Base-by-base conservation (phyloP, 2,329 filamentous ascomycete genomes). In the Hawksworthiomyces lignivorus region DNA sequence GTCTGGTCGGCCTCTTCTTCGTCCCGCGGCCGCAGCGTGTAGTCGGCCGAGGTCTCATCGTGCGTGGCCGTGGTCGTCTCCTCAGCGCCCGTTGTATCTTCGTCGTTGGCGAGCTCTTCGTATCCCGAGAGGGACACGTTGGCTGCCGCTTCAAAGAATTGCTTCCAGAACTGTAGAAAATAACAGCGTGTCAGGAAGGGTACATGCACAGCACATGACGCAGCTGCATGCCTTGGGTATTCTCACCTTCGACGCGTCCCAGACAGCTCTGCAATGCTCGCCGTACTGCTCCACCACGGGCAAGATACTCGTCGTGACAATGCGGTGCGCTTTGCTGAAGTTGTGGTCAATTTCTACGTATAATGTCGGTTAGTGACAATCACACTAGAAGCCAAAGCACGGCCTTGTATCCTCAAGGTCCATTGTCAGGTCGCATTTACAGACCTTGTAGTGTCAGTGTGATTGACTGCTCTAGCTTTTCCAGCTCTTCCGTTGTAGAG, bases 91-190 rank as follows among this genome's bases (percentile, higher is more conserved):
- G 62, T 68, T 44, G 53, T 67, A n/a, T 84, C 80, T 2, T 71
- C 68, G 39, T 76, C 79, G 41, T 84, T 80, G 12, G 77, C 49
- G 18, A 80, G 72, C 57, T 94, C 89, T 58, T 95, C 90, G 62
- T 98, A 96, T 21, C 89, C 88, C 0, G 88, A 95, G 10, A 98
- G 75, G 10, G 90, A 95, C 20, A 98, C 90, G 56, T 98, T 97
- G 59, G 92, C 92, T 36, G 89, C 95, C 27, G 92, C 88, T 66
- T 98, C 92, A 64, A 98, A 98, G 70, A 98, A 98, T 69, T 97
- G 89, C 65, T 98, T 98, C 92, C 92, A 98, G 65, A 98, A 98
- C 85, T 94, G 56, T 11, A n/a, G n/a, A n/a, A n/a, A n/a, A n/a
- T n/a, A n/a, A n/a, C n/a, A n/a, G n/a, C n/a, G n/a, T n/a, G n/a